phyloP scores from a whole-genome alignment of 345 rosid species.

The Zanthoxylum bungeanum region DNA sequence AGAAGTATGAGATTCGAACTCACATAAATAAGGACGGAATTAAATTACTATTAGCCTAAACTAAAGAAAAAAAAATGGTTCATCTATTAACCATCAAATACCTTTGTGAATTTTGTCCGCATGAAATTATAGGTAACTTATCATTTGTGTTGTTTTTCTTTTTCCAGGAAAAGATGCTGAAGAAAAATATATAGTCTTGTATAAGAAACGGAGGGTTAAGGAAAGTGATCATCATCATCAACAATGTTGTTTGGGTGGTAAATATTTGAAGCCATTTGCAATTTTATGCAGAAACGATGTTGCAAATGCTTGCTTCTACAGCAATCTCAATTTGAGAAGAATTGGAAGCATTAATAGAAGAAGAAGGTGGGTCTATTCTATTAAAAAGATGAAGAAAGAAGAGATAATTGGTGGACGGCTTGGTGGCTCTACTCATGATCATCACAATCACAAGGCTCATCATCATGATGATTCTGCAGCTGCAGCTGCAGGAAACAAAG shows the following conservation, averaged over 20 bases:
- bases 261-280: conserved; percentile 24
- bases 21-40: too few species aligned
- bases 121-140: too few species aligned
- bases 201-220: conserved; percentile 15
- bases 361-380: conserved; percentile 27
- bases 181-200: conserved; percentile 24
- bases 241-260: conserved; percentile 4
- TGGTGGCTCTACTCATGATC: conserved; percentile 3
- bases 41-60: too few species aligned
- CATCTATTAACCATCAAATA: too few species aligned
- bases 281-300: conserved; percentile 55
- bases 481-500: conserved; percentile 43
- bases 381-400: conserved; percentile 48
- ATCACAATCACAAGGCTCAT: conserved; percentile 20
- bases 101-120: too few species aligned
- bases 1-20: neutral
- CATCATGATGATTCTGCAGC: conserved; percentile 26
- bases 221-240: neutral
- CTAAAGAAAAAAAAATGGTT: too few species aligned
- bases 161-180: conserved; percentile 28
- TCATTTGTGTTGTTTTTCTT: neutral
- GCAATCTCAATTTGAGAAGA: conserved; percentile 46
- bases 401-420: conserved; percentile 27
- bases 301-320: conserved; percentile 55
- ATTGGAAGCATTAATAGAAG: conserved; percentile 15